Percentiles rank a stretch among this genome's conserved stretches.
phyloP scores from a whole-genome alignment of 176 grass and related monocot species.

The Microstegium vimineum region DNA sequence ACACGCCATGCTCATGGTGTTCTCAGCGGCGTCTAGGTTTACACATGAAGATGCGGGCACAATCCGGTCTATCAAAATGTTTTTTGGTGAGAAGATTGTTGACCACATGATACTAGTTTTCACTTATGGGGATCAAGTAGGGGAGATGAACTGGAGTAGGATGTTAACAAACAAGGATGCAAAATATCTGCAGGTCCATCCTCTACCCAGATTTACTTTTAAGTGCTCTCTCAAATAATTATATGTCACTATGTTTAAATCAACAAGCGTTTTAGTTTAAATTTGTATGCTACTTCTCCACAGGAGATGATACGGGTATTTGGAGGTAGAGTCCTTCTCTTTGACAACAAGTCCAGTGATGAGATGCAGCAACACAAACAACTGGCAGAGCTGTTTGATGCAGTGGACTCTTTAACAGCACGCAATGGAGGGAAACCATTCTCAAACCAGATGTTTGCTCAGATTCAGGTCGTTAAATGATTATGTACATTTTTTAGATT shows the following conservation, averaged over 20 bases:
- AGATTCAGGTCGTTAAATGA: conserved; percentile 47
- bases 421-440: conserved; percentile 50
- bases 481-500: not conserved
- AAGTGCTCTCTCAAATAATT: not conserved
- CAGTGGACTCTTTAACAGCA: conserved; percentile 43
- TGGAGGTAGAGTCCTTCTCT: conserved; percentile 47
- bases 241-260: not conserved
- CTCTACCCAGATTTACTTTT: not conserved
- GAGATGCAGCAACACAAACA: conserved; percentile 14
- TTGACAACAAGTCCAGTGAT: conserved; percentile 52
- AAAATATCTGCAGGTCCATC: conserved; percentile 3
- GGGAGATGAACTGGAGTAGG: conserved; percentile 6
- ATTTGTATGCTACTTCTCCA: not conserved
- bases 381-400: conserved; percentile 24
- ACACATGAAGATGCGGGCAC: conserved; percentile 53
- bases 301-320: conserved; percentile 43
- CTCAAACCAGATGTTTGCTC: conserved; percentile 42
- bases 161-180: not conserved
- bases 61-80: conserved; percentile 45
- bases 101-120: conserved; percentile 43
- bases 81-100: conserved; percentile 55
- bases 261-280: not conserved
- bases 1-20: conserved; percentile 64
- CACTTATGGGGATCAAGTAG: conserved; percentile 55
- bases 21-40: conserved; percentile 39